phyloP scores from a whole-genome alignment of 2,329 filamentous ascomycete species.

The Microdochium bolleyi region DNA sequence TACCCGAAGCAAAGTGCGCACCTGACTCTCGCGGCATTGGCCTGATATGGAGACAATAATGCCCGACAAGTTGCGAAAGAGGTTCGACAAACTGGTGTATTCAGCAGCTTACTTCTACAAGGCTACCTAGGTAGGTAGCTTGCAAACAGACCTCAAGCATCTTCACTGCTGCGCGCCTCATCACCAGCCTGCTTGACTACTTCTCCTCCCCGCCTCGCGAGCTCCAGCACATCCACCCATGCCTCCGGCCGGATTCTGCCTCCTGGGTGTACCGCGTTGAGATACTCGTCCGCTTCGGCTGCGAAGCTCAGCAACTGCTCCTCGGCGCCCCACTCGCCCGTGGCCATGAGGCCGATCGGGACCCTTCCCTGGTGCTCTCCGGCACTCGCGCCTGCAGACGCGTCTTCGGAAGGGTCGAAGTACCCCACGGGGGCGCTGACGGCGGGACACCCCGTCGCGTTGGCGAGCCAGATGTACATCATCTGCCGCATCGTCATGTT shows the following conservation, averaged over 20 bases:
- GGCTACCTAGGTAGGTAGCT: too few relatives aligned
- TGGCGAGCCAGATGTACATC: conserved; percentile 81
- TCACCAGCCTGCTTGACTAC: not conserved
- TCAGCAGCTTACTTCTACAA: too few relatives aligned
- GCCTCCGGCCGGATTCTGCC: conserved; percentile 41
- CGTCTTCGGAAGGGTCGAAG: conserved; percentile 33
- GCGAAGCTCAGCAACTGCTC: conserved; percentile 56
- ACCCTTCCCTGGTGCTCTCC: conserved; percentile 47
- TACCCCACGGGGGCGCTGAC: conserved; percentile 72
- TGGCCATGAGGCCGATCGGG: conserved; percentile 54
- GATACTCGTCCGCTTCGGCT: conserved; percentile 44
- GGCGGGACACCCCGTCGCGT: conserved; percentile 71
- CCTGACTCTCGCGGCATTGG: too few relatives aligned
- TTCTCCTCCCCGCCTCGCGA: conserved; percentile 12
- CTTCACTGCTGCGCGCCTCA: not conserved
- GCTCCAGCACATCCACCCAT: conserved; percentile 50
- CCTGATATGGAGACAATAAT: too few relatives aligned
- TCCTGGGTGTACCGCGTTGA: conserved; percentile 37
- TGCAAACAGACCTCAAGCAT: too few relatives aligned
- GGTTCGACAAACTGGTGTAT: too few relatives aligned
- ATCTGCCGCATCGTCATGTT: conserved; percentile 70
- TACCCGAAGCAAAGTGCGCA: too few relatives aligned
- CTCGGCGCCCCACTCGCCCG: conserved; percentile 60
- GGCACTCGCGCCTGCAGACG: not conserved
- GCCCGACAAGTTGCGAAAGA: too few relatives aligned